These are phyloP conservation scores for Teratosphaeria zuluensis DNA, from an alignment of 2,329 filamentous ascomycete genomes.

Conservation along the genomic window DNA sequence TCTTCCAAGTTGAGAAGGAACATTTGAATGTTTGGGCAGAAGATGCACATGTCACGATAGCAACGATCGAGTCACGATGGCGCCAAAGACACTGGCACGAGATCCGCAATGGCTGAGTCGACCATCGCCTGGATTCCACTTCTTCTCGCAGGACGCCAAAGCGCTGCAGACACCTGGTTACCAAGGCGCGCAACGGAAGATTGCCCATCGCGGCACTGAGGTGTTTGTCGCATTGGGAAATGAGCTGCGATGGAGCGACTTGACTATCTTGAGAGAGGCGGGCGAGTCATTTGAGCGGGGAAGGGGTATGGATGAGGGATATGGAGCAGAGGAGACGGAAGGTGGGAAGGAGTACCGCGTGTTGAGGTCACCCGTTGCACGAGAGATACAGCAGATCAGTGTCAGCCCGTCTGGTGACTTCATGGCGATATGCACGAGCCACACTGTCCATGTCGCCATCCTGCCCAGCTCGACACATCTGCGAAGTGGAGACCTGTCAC, in stretches of 20 bases:
- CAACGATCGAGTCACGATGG: neutral
- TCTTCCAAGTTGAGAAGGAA: neutral
- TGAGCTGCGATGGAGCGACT: constrained; percentile 84
- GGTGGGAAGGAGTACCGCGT: constrained; percentile 15
- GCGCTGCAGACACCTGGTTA: constrained; percentile 9
- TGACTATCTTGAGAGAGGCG: constrained; percentile 64
- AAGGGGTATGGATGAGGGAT: constrained; percentile 3
- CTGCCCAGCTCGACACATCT: constrained; percentile 74
- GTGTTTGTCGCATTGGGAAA: constrained; percentile 81
- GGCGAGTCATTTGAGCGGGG: constrained; percentile 8
- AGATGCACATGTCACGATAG: neutral
- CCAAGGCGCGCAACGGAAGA: constrained; percentile 47
- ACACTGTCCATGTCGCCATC: constrained; percentile 81
- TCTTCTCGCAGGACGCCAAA: constrained; percentile 46
- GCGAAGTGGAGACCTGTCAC: constrained; percentile 54
- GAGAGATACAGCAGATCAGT: constrained; percentile 73
- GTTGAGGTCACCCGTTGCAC: constrained; percentile 67
- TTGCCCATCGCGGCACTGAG: constrained; percentile 75
- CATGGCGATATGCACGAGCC: constrained; percentile 74
- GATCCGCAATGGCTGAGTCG: constrained; percentile 79
- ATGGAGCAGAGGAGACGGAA: constrained; percentile 1
- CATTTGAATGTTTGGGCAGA: neutral
- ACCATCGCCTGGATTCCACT: constrained; percentile 63
- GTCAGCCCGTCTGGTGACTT: constrained; percentile 75
- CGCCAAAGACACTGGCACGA: constrained; percentile 82